Evolutionary conservation across 306 rosid species (phyloP), one percentile per base, ranked within the genome.

Genomic region (Begonia fuchsioides): DNA sequence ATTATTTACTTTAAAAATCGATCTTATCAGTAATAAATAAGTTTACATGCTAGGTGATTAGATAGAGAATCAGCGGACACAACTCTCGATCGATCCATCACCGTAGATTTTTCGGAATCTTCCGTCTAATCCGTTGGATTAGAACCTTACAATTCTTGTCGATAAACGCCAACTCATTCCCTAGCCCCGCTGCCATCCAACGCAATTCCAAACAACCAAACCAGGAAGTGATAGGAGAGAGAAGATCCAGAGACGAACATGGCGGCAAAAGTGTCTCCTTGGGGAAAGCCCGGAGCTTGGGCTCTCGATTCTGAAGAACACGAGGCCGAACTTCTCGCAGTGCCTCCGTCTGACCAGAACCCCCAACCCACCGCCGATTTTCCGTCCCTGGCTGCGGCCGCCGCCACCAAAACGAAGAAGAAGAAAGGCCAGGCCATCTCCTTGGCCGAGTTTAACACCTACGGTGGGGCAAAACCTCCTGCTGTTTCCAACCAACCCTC

Each of bases 281-380:
- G 96, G 96, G 62, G 82, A 13, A 88, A 88, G 32, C 90, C 96
- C 16, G 90, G 95, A 10, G 93, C 95, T 2, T 88, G 96, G 96
- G 96, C 96, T 2, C 74, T 83, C 3, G 96, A 78, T 13, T 45
- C 95, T 4, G 95, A 88, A 43, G 72, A 76, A 53, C 68, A 88
- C 43, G 96, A 88, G 16, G 83, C 66, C 12, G 81, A 83, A 43
- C 86, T 88, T 41, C 52, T 56, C 2, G 12, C 44, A 32, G 51
- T 32, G 19, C n/a, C 32, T 39, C 12, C 43, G 3, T 13, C 9
- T 14, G 6, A 26, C 38, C 53, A 17, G 16, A 15, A 54, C 17
- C 3, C 55, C 6, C 51, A 20, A 7, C 52, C 43, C 10, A 39
- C 66, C 41, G 58, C 82, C 15, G 95, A 82, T n/a, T 90, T 81